These are phyloP conservation scores for Haberlea rhodopensis DNA, from an alignment of 257 asterid genomes.

Conservation along the genomic window DNA sequence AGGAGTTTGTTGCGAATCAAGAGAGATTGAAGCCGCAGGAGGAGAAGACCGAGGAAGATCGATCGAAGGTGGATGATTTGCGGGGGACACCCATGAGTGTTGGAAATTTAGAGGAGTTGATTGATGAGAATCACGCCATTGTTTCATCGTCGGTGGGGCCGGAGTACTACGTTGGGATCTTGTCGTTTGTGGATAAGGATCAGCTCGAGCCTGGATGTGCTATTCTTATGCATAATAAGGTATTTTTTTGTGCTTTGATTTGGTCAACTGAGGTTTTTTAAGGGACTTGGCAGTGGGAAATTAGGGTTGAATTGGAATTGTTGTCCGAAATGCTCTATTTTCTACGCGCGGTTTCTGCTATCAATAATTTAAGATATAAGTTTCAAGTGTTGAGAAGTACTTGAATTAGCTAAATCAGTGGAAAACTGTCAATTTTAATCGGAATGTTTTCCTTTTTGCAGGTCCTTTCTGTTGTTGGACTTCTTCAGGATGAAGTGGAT, in stretches of 20 bases:
- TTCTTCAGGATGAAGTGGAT: slow-evolving; percentile 92
- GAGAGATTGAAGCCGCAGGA: slow-evolving; percentile 91
- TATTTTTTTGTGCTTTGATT: slow-evolving; percentile 11
- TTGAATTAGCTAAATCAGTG: neutral
- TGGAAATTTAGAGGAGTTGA: slow-evolving; percentile 82
- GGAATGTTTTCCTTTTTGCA: slow-evolving; percentile 31
- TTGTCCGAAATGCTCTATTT: neutral
- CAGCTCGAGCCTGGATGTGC: slow-evolving; percentile 96
- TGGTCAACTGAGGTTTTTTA: slow-evolving; percentile 21
- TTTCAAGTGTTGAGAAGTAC: neutral
- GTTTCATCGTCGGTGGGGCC: slow-evolving; percentile 89
- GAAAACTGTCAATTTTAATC: neutral
- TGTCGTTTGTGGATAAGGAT: slow-evolving; percentile 86
- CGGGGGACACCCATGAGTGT: slow-evolving; percentile 93
- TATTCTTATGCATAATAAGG: slow-evolving; percentile 95
- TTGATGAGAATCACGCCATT: slow-evolving; percentile 91
- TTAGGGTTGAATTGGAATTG: neutral
- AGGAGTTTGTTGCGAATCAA: slow-evolving; percentile 88
- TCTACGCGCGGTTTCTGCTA: neutral
- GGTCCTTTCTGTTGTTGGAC: slow-evolving; percentile 95
- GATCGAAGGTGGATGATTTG: slow-evolving; percentile 80
- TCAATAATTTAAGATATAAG: neutral
- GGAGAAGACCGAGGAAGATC: slow-evolving; percentile 93
- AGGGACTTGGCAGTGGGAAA: neutral
- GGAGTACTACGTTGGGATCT: slow-evolving; percentile 83